These are phyloP conservation scores for Pseudogymnoascus destructans DNA, from an alignment of 2,329 filamentous ascomycete species.

Conservation along the genomic window DNA sequence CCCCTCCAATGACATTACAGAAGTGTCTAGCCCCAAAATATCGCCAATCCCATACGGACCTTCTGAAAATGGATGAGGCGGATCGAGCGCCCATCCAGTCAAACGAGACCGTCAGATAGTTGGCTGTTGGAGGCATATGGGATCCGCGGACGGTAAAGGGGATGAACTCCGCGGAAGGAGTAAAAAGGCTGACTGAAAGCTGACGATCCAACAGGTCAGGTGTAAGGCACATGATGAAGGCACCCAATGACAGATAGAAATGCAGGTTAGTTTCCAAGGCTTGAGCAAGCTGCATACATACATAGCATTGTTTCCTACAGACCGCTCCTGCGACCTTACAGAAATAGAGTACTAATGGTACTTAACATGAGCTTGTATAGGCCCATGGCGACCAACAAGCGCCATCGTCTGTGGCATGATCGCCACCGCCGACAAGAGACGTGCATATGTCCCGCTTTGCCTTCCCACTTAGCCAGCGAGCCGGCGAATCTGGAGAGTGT, in stretches of 20 bases:
- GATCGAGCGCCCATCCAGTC: slow-evolving; percentile 5
- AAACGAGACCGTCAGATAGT: not conserved
- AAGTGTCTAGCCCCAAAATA: slow-evolving; percentile 1
- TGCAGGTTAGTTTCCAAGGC: not conserved
- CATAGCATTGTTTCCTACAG: not conserved
- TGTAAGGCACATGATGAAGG: slow-evolving; percentile 3
- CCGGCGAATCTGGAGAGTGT: slow-evolving; percentile 6
- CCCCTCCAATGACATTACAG: not conserved
- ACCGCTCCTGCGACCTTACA: slow-evolving; percentile 3
- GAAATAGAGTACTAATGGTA: slow-evolving; percentile 3
- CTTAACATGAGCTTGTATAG: not conserved
- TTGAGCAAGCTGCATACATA: not conserved
- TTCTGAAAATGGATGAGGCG: not conserved
- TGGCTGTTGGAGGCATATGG: not conserved
- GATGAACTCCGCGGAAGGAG: not conserved
- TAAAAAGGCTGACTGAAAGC: slow-evolving; percentile 5
- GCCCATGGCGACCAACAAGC: not conserved
- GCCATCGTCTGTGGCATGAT: slow-evolving; percentile 9
- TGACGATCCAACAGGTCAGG: slow-evolving; percentile 1
- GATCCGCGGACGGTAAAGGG: not conserved
- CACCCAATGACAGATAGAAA: not conserved
- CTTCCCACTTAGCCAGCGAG: not conserved
- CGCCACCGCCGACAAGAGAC: slow-evolving; percentile 7
- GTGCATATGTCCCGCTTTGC: not conserved
- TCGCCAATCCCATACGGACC: not conserved